A percentile compares a stretch with the other conserved stretches of the same genome.
These are phyloP conservation scores for Arthrobotrys megalospora DNA, from an alignment of 2,329 filamentous ascomycete genomes.

Conservation along the genomic window DNA sequence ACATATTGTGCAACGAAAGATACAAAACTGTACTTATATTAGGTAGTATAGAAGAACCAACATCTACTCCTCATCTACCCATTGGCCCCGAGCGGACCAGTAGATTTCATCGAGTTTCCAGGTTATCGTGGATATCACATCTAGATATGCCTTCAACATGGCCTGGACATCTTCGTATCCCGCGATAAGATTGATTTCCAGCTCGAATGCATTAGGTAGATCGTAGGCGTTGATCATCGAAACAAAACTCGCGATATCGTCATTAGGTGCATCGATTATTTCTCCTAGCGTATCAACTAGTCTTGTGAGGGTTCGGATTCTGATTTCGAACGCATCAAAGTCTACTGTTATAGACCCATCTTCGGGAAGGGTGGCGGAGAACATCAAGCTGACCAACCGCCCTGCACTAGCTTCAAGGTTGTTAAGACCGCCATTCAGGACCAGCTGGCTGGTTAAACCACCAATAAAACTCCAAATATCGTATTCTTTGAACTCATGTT, in stretches of 20 bases:
- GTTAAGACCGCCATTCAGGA: slow-evolving; percentile 3
- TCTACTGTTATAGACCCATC: slow-evolving; percentile 9
- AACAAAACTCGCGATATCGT: background rate
- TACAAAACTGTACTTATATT: background rate
- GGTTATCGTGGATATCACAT: background rate
- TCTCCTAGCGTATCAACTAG: background rate
- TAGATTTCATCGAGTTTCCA: slow-evolving; percentile 3
- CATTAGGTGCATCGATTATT: background rate
- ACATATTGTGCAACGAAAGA: too few species aligned
- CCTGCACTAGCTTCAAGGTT: background rate
- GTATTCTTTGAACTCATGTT: background rate
- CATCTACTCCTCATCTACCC: background rate
- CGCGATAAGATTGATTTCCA: background rate
- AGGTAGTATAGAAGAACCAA: too few species aligned
- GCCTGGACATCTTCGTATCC: slow-evolving; percentile 12
- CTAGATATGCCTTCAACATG: slow-evolving; percentile 33
- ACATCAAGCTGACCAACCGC: slow-evolving; percentile 10
- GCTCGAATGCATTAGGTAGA: background rate
- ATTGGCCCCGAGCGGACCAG: background rate
- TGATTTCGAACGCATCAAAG: background rate
- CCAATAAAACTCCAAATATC: slow-evolving; percentile 15
- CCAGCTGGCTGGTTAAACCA: background rate
- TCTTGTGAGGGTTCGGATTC: background rate
- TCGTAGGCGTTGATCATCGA: background rate
- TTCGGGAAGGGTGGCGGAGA: background rate